Evolutionary conservation across 306 rosid species (phyloP).

Genomic region (Prunus campanulata): DNA sequence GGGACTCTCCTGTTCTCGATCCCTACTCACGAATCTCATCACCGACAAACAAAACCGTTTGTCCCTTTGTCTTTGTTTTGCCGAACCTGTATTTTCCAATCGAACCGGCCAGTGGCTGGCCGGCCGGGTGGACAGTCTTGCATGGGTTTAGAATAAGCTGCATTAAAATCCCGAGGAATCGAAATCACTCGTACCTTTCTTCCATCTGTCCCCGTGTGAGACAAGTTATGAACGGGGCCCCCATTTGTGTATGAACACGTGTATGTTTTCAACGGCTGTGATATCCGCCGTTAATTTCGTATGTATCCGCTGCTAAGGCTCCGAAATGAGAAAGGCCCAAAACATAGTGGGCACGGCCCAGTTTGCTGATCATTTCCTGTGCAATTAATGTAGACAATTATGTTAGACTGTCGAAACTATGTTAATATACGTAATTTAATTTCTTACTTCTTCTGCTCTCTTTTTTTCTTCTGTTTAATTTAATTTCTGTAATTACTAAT

Average conservation of each 20-base stretch:
- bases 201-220: neutral
- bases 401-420: neutral
- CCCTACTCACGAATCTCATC: neutral
- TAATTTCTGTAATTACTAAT: too few relatives aligned
- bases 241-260: neutral
- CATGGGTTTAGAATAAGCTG: neutral
- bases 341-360: neutral
- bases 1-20: neutral
- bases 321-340: neutral
- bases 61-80: neutral
- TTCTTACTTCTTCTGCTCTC: neutral
- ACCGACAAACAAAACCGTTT: neutral
- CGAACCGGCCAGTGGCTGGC: constrained; percentile 3
- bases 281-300: neutral
- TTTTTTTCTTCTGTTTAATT: too few relatives aligned
- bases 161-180: neutral
- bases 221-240: neutral
- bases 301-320: neutral
- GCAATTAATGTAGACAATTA: too few relatives aligned
- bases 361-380: neutral
- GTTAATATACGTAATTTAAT: neutral
- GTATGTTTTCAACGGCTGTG: neutral
- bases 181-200: neutral
- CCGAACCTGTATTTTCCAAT: neutral
- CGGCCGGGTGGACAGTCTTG: neutral